Conservation (phyloP, 2,329 filamentous ascomycete genomes). For the Apiospora phragmitis region DNA sequence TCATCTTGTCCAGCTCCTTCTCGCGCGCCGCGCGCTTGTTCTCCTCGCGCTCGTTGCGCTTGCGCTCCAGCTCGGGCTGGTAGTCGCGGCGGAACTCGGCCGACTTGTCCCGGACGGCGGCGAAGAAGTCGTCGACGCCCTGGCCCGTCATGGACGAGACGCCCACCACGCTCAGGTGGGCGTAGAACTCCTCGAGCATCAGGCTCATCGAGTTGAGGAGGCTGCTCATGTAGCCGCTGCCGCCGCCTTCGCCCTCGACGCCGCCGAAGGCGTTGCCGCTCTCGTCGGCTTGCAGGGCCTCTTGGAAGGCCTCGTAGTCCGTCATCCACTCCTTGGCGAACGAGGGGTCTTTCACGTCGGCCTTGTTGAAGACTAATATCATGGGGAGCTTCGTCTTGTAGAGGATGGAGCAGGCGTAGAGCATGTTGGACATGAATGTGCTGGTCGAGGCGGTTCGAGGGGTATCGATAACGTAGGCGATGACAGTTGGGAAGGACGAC, state of each 20-base stretch:
- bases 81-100: conserved; percentile 90
- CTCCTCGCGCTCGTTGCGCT: conserved; percentile 73
- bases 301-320: conserved; percentile 94
- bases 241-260: conserved; percentile 55
- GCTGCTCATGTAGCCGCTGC: conserved; percentile 93
- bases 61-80: conserved; percentile 83
- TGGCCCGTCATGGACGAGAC: conserved; percentile 92
- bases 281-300: conserved; percentile 79
- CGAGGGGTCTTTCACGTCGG: conserved; percentile 85
- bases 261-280: conserved; percentile 74
- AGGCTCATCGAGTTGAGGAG: conserved; percentile 97
- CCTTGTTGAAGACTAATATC: conserved; percentile 99
- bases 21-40: conserved; percentile 72
- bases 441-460: conserved; percentile 89
- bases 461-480: conserved; percentile 97
- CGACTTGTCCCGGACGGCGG: conserved; percentile 82
- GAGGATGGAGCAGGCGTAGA: conserved; percentile 96
- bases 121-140: conserved; percentile 91
- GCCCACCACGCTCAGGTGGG: conserved; percentile 87
- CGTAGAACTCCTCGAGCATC: conserved; percentile 96
- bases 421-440: conserved; percentile 99
- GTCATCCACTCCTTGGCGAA: conserved; percentile 99
- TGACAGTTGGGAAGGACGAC: conserved; percentile 91
- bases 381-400: conserved; percentile 99
- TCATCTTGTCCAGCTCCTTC: conserved; percentile 85